Percentiles rank a stretch among this genome's conserved stretches.
Evolutionary conservation across 1,284 basidiomycete species (phyloP).

Genomic region (Melampsora occidentalis): DNA sequence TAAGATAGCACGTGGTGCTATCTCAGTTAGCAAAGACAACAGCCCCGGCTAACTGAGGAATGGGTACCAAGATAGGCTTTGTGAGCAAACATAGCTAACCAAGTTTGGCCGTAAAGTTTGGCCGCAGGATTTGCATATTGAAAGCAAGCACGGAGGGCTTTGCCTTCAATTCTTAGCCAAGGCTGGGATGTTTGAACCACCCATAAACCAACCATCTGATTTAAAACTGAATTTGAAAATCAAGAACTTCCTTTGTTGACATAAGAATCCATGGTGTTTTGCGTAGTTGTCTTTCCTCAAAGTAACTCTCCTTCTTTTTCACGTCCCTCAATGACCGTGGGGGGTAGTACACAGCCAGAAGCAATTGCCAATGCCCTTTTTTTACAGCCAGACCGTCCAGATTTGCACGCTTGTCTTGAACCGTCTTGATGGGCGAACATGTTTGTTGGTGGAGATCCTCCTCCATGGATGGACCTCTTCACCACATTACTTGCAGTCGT

Average conservation of each 20-base stretch:
- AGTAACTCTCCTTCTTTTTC: too few species aligned
- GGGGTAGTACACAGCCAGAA: conserved; percentile 5
- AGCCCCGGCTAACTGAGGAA: not conserved
- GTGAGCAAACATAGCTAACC: conserved; percentile 13
- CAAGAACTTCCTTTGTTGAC: conserved; percentile 1
- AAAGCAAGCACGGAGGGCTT: conserved; percentile 8
- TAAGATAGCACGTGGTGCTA: too few species aligned
- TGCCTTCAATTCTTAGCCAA: conserved; percentile 18
- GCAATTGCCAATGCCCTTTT: conserved; percentile 18
- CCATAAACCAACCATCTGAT: not conserved
- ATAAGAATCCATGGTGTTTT: not conserved
- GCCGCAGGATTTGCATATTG: conserved; percentile 22
- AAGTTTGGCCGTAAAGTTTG: conserved; percentile 9
- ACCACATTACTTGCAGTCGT: conserved; percentile 16
- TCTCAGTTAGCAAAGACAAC: too few species aligned
- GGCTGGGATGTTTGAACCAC: conserved; percentile 1
- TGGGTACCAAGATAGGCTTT: conserved; percentile 12
- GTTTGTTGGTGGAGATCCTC: conserved; percentile 15
- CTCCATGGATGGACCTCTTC: conserved; percentile 18
- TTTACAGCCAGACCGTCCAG: conserved; percentile 15
- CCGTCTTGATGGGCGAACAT: conserved; percentile 20
- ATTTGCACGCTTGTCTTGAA: conserved; percentile 19
- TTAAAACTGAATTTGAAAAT: not conserved
- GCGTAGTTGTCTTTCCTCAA: too few species aligned
- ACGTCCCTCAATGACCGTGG: too few species aligned